phyloP scores from a whole-genome alignment of 169 alveolate species.

The Cryptosporidium sp. region DNA sequence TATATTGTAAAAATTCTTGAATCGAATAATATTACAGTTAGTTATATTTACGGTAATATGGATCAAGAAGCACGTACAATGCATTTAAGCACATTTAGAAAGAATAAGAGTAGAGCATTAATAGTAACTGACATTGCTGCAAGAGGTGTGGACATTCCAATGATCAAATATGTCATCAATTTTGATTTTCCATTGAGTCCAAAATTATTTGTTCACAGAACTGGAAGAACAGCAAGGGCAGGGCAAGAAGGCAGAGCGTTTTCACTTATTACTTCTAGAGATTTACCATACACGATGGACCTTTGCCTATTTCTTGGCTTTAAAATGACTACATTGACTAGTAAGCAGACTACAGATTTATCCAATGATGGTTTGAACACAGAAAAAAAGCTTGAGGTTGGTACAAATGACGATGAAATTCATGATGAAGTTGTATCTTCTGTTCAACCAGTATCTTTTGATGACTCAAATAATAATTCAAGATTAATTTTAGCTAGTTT shows the following conservation, averaged over 20 bases:
- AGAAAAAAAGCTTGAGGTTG: neutral
- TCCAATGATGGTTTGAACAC: neutral
- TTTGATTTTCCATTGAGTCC: constrained; percentile 79
- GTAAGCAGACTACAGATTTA: neutral
- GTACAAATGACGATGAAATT: neutral
- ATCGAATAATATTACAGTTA: constrained; percentile 78
- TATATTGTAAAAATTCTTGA: constrained; percentile 83
- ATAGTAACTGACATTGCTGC: constrained; percentile 91
- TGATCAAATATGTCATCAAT: constrained; percentile 87
- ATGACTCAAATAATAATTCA: neutral
- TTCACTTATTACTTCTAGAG: constrained; percentile 80
- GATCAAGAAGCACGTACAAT: constrained; percentile 89
- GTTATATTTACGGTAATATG: constrained; percentile 90
- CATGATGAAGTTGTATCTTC: neutral
- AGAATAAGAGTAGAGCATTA: constrained; percentile 81
- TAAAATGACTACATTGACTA: constrained; percentile 7
- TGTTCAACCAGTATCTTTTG: neutral
- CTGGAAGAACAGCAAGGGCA: constrained; percentile 94
- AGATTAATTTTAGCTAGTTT: constrained; percentile 30
- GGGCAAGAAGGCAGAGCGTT: constrained; percentile 86
- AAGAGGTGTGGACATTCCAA: constrained; percentile 92
- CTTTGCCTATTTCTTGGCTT: constrained; percentile 78
- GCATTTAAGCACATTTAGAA: constrained; percentile 84
- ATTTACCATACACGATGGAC: constrained; percentile 84
- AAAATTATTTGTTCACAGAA: constrained; percentile 85